Base-by-base conservation (phyloP, 306 rosid genomes). In the Prunus salicina region DNA sequence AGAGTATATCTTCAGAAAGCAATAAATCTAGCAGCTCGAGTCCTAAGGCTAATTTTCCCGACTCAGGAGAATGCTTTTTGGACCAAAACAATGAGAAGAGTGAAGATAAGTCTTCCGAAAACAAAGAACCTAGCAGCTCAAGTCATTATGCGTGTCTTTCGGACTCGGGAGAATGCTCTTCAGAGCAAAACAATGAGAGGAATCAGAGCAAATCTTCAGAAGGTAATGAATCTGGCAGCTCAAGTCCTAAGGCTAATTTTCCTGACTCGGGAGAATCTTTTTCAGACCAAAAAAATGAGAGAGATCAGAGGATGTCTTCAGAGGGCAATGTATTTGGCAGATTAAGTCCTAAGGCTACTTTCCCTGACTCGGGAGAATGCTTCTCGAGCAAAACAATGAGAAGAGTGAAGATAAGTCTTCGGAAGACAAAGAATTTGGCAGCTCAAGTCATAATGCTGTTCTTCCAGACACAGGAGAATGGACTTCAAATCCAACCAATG, bases 241-340 rank as follows among this genome's bases (percentile, higher is more conserved):
- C 85, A 76, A 46, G 82, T 79, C 78, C 60, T 22, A 82, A 82
- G 56, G 87, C 76, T 52, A 72, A 53, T 72, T 38, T 67, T 81
- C 77, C 84, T 68, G 78, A 86, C 80, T 78, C 80, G 0, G 83
- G 83, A 38, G 90, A 85, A 34, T 72, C 71, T 80, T 32, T 60
- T 72, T 63, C 51, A 52, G 81, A 67, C 69, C 83, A 30, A 78
- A 86, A 57, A 78, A 64, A 62, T 38, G 85, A 38, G 72, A 82
- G 73, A 63, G 81, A 52, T 77, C 64, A 69, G 73, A 69, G 18
- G 12, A 16, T 45, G 55, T 16, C 55, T 72, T 72, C 76, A 16
- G 57, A 46, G 60, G 77, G 69, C 46, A 45, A 43, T 5, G 20
- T 25, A 19, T 27, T 20, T 46, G 2, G 69, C 69, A 60, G 69